phyloP scores from a whole-genome alignment of 768 basidiomycete genomes.

The Mycena indigotica region DNA sequence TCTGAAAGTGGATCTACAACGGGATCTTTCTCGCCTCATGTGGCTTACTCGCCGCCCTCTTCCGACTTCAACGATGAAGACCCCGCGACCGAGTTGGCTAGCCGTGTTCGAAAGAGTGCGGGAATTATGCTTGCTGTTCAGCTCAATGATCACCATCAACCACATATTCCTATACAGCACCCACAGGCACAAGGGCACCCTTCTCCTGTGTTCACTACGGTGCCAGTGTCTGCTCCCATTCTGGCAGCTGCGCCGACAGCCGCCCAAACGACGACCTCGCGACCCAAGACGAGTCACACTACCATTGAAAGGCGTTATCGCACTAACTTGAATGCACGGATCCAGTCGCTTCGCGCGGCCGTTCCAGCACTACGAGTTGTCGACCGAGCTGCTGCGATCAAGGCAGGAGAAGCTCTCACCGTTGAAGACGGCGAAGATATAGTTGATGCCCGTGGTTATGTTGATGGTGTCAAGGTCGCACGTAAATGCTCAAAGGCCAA shows the following conservation, averaged over 20 bases:
- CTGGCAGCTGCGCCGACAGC: conserved; percentile 18
- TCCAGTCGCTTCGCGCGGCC: conserved; percentile 75
- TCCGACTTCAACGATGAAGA: conserved; percentile 26
- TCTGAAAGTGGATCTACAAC: conserved; percentile 24
- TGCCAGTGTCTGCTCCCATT: conserved; percentile 18
- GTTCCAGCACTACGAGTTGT: conserved; percentile 80
- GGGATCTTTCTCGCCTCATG: conserved; percentile 14
- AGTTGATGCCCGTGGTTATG: conserved; percentile 82
- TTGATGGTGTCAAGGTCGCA: conserved; percentile 91
- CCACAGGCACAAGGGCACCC: conserved; percentile 26
- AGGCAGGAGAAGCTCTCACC: conserved; percentile 34
- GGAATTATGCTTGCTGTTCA: conserved; percentile 59
- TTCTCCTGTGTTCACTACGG: conserved; percentile 31
- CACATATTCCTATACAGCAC: conserved; percentile 22
- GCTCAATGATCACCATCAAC: conserved; percentile 36
- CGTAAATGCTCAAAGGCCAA: conserved; percentile 91
- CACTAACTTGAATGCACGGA: conserved; percentile 86
- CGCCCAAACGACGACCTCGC: conserved; percentile 28
- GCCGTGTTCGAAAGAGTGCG: conserved; percentile 53
- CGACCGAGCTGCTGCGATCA: conserved; percentile 36
- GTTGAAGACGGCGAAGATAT: conserved; percentile 51
- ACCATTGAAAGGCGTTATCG: conserved; percentile 88
- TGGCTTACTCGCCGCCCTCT: conserved; percentile 17
- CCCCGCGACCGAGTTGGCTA: conserved; percentile 47
- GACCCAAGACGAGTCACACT: conserved; percentile 87